Evolutionary conservation across 148 eudicot genomes (phyloP).

Genomic region (Camellia lanceoleosa): DNA sequence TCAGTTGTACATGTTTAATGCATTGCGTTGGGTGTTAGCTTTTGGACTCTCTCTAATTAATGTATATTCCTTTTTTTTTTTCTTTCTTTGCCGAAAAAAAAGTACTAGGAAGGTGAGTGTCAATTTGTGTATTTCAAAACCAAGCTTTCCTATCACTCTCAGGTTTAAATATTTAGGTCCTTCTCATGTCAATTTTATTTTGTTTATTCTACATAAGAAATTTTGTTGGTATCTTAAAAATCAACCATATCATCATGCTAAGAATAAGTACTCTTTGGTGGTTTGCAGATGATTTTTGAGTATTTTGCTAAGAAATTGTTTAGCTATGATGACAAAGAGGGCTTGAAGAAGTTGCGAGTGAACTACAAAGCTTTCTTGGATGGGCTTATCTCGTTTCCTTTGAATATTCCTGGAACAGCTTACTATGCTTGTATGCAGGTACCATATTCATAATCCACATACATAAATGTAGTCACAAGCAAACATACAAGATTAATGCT

Average conservation of each 20-base stretch:
- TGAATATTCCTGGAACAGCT: slow-evolving; percentile 22
- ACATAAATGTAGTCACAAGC: background rate
- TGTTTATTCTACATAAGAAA: no score
- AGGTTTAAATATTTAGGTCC: no score
- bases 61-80: no score
- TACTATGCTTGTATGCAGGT: slow-evolving; percentile 20
- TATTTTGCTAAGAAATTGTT: slow-evolving; percentile 8
- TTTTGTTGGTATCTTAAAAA: background rate
- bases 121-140: no score
- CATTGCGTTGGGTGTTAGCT: no score
- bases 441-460: background rate
- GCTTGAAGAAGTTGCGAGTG: background rate
- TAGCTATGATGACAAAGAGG: slow-evolving; percentile 11
- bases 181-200: no score
- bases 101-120: no score
- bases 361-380: slow-evolving; percentile 6
- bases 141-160: no score
- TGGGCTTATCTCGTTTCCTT: slow-evolving; percentile 17
- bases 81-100: no score
- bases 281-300: slow-evolving; percentile 17
- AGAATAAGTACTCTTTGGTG: background rate
- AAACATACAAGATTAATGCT: background rate
- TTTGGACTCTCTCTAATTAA: no score
- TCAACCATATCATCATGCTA: background rate
- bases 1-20: no score